Conservation (phyloP, 2,329 filamentous ascomycete species). For the Calcarisporium arbuscula region DNA sequence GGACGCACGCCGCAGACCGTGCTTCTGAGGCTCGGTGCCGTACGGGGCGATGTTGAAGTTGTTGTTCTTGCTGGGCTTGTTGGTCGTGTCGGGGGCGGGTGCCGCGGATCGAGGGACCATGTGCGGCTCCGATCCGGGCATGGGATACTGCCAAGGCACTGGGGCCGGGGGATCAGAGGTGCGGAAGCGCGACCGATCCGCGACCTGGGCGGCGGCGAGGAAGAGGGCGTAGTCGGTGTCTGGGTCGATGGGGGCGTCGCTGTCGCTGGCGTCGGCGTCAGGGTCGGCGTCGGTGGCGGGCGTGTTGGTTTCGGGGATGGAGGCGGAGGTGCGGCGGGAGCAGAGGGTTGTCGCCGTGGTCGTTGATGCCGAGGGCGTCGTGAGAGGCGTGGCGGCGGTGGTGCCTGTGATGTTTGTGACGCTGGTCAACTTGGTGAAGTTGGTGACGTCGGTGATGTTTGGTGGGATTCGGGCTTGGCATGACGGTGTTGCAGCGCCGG, state of each 20-base stretch:
- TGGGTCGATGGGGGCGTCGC: background rate
- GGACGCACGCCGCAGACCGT: too few species aligned
- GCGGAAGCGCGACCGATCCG: conserved; percentile 7
- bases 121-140: too few species aligned
- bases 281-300: background rate
- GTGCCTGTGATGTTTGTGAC: background rate
- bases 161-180: too few species aligned
- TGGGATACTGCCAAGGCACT: too few species aligned
- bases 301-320: background rate
- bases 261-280: background rate
- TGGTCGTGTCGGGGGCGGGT: too few species aligned
- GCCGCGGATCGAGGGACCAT: background rate
- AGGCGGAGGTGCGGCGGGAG: background rate
- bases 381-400: background rate
- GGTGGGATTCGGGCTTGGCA: too few species aligned
- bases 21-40: too few species aligned
- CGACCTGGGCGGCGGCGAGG: conserved; percentile 12
- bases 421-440: background rate
- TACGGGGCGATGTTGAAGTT: too few species aligned
- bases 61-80: too few species aligned
- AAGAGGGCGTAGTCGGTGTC: conserved; percentile 18
- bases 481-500: background rate
- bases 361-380: background rate
- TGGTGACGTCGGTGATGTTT: too few species aligned
- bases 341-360: background rate